Percentiles rank a stretch among this genome's conserved stretches.
These are phyloP conservation scores for Chromera velia DNA, from an alignment of 73 alveolate species.

Conservation along the genomic window DNA sequence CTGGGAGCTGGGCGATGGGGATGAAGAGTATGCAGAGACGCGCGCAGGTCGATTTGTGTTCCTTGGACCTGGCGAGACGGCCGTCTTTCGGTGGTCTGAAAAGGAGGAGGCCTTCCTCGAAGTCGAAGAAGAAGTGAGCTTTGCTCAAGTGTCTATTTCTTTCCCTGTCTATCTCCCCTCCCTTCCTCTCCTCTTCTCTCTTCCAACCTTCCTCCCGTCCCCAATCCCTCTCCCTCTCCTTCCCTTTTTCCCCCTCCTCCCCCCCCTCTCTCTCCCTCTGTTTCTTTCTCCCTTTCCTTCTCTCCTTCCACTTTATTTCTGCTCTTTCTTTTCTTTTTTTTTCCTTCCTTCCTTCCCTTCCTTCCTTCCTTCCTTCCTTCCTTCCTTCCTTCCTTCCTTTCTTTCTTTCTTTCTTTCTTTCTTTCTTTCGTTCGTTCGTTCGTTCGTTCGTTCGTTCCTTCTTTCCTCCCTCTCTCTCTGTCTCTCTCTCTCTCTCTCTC, in stretches of 20 bases:
- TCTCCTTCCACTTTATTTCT: background rate
- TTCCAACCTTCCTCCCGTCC: background rate
- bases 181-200: background rate
- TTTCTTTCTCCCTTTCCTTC: background rate
- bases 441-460: too few relatives aligned
- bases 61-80: background rate
- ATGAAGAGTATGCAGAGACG: background rate
- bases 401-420: background rate
- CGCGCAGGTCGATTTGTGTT: background rate
- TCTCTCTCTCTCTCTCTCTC: too few relatives aligned
- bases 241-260: background rate
- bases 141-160: too few relatives aligned
- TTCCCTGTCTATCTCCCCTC: conserved; percentile 3
- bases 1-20: background rate
- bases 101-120: background rate
- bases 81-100: background rate
- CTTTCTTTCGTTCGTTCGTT: too few relatives aligned
- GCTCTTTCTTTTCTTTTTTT: background rate
- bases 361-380: background rate
- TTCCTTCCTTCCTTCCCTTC: background rate
- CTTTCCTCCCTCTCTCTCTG: too few relatives aligned
- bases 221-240: background rate
- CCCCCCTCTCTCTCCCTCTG: background rate
- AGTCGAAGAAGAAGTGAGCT: background rate
- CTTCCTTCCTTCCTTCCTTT: background rate